These are phyloP conservation scores for Clathrus columnatus DNA, from an alignment of 768 basidiomycete genomes.

Conservation along the genomic window DNA sequence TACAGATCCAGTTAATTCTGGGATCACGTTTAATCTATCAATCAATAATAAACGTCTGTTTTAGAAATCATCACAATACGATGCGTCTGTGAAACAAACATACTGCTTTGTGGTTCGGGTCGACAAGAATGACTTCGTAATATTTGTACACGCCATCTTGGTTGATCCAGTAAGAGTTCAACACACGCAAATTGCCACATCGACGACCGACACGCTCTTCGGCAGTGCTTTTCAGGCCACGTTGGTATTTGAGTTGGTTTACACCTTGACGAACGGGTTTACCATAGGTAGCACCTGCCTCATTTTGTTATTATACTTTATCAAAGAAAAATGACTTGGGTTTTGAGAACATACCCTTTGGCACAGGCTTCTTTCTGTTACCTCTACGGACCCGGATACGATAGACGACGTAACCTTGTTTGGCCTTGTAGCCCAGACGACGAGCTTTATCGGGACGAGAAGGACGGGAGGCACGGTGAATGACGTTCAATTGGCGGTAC, in stretches of 20 bases:
- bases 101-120: constrained; percentile 90
- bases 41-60: neutral
- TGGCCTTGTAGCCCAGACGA: constrained; percentile 98
- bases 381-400: constrained; percentile 95
- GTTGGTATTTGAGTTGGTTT: constrained; percentile 97
- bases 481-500: constrained; percentile 95
- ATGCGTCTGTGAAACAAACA: no score
- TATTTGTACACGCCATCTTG: constrained; percentile 99
- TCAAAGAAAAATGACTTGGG: neutral
- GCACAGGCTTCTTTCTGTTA: constrained; percentile 97
- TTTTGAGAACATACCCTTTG: constrained; percentile 85
- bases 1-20: constrained; percentile 98
- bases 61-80: neutral
- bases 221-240: constrained; percentile 83
- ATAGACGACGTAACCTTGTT: constrained; percentile 98
- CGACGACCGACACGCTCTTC: constrained; percentile 97
- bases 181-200: constrained; percentile 91
- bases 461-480: constrained; percentile 96
- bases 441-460: constrained; percentile 99
- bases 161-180: constrained; percentile 99
- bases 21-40: constrained; percentile 87
- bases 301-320: neutral
- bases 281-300: constrained; percentile 87
- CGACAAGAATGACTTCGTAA: constrained; percentile 97
- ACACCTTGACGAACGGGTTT: constrained; percentile 99